Conservation (phyloP, 495 filamentous ascomycete genomes). For the Aspergillus biplanus region DNA sequence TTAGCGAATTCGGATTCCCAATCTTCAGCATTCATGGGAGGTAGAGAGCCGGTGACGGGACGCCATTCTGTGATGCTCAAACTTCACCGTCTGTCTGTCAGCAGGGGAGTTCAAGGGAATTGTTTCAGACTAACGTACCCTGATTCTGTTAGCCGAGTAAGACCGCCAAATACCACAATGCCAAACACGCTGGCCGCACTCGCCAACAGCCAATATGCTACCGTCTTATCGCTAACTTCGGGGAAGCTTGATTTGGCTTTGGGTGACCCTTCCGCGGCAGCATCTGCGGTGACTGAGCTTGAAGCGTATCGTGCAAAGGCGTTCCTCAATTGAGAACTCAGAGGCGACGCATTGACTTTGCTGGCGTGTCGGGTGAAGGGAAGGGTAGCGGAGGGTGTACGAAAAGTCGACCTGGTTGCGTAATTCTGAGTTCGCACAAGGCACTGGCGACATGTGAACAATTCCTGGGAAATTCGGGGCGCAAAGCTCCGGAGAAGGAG, state of each 20-base stretch:
- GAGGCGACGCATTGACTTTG: slow-evolving; percentile 32
- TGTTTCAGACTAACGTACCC: slow-evolving; percentile 61
- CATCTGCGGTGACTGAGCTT: slow-evolving; percentile 25
- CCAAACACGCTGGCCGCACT: slow-evolving; percentile 93
- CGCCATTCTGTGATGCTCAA: slow-evolving; percentile 99
- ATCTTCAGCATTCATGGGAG: slow-evolving; percentile 71
- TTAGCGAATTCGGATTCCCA: slow-evolving; percentile 93
- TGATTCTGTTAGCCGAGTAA: slow-evolving; percentile 93
- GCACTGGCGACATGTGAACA: slow-evolving; percentile 69
- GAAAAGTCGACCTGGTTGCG: slow-evolving; percentile 37
- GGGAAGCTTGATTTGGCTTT: slow-evolving; percentile 63
- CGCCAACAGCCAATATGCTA: slow-evolving; percentile 91
- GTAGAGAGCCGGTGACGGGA: slow-evolving; percentile 91
- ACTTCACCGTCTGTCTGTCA: slow-evolving; percentile 49
- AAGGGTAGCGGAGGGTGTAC: slow-evolving; percentile 33
- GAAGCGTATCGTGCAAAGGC: slow-evolving; percentile 38
- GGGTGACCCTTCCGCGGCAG: slow-evolving; percentile 24
- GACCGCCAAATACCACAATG: slow-evolving; percentile 91
- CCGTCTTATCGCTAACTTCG: slow-evolving; percentile 67
- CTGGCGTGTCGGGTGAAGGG: slow-evolving; percentile 32
- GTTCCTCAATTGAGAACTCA: slow-evolving; percentile 35
- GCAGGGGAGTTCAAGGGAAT: slow-evolving; percentile 1
- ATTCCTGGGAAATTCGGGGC: slow-evolving; percentile 55
- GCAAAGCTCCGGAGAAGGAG: slow-evolving; percentile 42
- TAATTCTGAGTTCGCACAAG: slow-evolving; percentile 41